Base-by-base conservation (phyloP, 164 flowering plant genomes). In the Malania oleifera region DNA sequence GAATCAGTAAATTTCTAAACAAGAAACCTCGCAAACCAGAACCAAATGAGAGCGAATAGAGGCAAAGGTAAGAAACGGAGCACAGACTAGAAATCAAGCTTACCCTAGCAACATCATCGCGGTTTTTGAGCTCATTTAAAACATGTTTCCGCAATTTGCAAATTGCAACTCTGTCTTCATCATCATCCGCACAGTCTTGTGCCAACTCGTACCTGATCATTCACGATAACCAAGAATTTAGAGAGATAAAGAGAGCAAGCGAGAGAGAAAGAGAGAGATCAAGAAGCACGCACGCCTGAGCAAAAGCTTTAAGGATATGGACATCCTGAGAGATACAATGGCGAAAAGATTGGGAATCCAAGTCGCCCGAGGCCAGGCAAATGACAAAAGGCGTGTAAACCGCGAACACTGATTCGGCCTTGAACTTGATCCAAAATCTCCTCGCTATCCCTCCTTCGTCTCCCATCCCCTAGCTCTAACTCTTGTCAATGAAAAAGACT, bases 371-470 rank as follows among this genome's bases (percentile, higher is more conserved):
- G 26, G 50, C 50, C 50, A 46, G 18, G 25, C 26, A 46, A 11
- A 46, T 13, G 26, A 46, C 26, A 26, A 20, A 46, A 25, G 50
- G 50, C 25, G 50, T 46, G 50, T 46, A 46, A 8, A 46, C 35
- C 38, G 56, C 58, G 37, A 56, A 57, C 19, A 67, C 25, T 20
- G 62, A 61, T 0, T 61, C 66, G 45, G 17, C 35, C 53, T 17
- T 44, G 62, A 50, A 61, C 48, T 60, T 60, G 37, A 23, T 48
- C 70, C 66, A 67, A 6, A 54, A 19, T 53, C 18, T 52, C 41
- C 46, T 61, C 23, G 70, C 66, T 1, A 61, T 41, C 8, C 62
- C 38, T 23, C 11, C 66, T 51, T 61, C 70, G 26, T 67, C 66
- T 37, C 40, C 50, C 18, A 52, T 46, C 50, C 7, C 25, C 50